Percentiles rank a stretch among this genome's conserved stretches.
Evolutionary conservation across 768 basidiomycete genomes (phyloP).

Genomic region (Suillus ampliporus): DNA sequence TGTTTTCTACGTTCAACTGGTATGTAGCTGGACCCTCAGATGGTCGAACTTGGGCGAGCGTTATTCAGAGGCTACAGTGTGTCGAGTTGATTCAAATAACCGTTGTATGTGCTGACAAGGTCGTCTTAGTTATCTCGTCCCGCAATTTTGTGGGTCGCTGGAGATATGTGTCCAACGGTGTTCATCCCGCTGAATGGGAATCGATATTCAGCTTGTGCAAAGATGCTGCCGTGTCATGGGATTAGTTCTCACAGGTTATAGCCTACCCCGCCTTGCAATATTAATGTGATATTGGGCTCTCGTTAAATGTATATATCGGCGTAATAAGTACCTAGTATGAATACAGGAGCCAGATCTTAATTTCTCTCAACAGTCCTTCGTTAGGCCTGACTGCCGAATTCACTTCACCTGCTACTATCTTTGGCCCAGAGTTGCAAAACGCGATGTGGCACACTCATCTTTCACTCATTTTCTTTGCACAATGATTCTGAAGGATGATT

Average conservation of each 20-base stretch:
- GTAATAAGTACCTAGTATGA: background rate
- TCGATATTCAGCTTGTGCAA: conserved; percentile 59
- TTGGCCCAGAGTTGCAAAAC: too few species aligned
- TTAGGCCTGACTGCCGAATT: background rate
- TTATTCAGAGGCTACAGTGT: conserved; percentile 58
- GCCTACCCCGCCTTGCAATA: background rate
- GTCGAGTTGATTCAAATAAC: conserved; percentile 13
- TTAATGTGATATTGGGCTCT: background rate
- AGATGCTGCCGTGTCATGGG: conserved; percentile 30
- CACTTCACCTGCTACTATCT: background rate
- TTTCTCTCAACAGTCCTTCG: background rate
- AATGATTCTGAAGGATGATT: too few species aligned
- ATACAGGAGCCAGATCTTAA: background rate
- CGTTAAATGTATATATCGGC: background rate
- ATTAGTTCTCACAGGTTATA: background rate
- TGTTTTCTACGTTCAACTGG: conserved; percentile 13
- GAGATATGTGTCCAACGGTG: conserved; percentile 39
- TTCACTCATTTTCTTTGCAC: too few species aligned
- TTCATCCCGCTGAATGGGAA: conserved; percentile 50
- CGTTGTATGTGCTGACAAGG: conserved; percentile 15
- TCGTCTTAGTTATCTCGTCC: conserved; percentile 49
- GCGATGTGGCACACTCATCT: too few species aligned
- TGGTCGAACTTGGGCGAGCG: conserved; percentile 39
- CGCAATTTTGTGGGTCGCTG: conserved; percentile 59
- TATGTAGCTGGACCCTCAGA: conserved; percentile 28